Conservation (phyloP, 1,284 basidiomycete species). For the Malassezia pachydermatis region DNA sequence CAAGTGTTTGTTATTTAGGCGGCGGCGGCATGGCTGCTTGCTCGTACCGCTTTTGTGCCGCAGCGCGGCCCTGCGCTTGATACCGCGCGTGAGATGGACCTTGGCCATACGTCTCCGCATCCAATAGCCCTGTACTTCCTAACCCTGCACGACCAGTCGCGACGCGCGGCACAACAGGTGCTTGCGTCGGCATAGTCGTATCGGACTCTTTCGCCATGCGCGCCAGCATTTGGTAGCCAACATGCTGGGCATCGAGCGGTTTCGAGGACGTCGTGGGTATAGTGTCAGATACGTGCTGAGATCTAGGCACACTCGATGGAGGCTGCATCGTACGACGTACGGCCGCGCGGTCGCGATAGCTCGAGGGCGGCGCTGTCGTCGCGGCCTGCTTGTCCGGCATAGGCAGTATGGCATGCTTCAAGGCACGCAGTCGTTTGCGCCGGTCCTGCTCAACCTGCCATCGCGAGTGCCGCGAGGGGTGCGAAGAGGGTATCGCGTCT, state of each 20-base stretch:
- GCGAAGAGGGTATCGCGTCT: not conserved
- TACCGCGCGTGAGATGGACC: not conserved
- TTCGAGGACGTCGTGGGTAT: not conserved
- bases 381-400: not conserved
- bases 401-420: conserved; percentile 6
- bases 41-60: conserved; percentile 1
- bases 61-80: conserved; percentile 1
- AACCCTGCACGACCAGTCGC: conserved; percentile 9
- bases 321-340: conserved; percentile 5
- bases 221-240: conserved; percentile 10
- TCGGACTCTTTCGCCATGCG: conserved; percentile 5
- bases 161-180: conserved; percentile 8
- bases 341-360: conserved; percentile 16
- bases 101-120: conserved; percentile 1
- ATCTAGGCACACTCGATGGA: not conserved
- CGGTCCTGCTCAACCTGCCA: not conserved
- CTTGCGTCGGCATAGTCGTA: not conserved
- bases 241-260: not conserved
- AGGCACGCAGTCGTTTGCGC: conserved; percentile 1
- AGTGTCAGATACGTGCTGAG: too few species aligned
- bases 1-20: conserved; percentile 35
- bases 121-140: conserved; percentile 2
- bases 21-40: not conserved
- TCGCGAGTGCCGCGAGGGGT: not conserved
- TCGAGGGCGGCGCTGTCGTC: not conserved